Evolutionary conservation across 768 basidiomycete species (phyloP).

Genomic region (Russula earlei): DNA sequence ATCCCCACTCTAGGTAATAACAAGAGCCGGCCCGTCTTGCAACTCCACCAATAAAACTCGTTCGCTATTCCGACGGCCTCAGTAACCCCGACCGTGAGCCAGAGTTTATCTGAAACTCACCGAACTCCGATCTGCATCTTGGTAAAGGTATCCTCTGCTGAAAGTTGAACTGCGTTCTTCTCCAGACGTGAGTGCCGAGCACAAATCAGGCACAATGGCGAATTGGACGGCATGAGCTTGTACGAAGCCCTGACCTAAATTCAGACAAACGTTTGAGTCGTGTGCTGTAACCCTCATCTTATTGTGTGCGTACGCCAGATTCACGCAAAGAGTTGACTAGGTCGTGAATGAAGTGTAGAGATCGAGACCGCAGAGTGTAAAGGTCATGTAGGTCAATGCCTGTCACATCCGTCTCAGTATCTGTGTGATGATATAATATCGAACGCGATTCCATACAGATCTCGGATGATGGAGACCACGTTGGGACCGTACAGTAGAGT

Average conservation of each 20-base stretch:
- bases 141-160: conserved; percentile 38
- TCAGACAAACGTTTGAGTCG: conserved; percentile 9
- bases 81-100: background rate
- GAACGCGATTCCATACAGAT: conserved; percentile 38
- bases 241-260: conserved; percentile 55
- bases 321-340: conserved; percentile 49
- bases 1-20: conserved; percentile 49
- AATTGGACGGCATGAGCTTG: conserved; percentile 50
- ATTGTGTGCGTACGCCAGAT: conserved; percentile 41
- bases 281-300: too few relatives aligned
- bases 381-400: conserved; percentile 62
- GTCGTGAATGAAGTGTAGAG: conserved; percentile 55
- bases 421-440: background rate
- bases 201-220: conserved; percentile 50
- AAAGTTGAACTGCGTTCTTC: conserved; percentile 33
- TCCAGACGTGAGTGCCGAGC: conserved; percentile 38
- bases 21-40: conserved; percentile 42
- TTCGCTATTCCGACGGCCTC: conserved; percentile 28
- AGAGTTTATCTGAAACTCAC: conserved; percentile 25
- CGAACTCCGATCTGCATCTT: conserved; percentile 34
- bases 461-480: conserved; percentile 49
- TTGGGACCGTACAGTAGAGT: conserved; percentile 59
- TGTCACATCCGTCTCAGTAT: conserved; percentile 22
- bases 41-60: conserved; percentile 44
- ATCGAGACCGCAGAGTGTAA: conserved; percentile 51